Base-by-base conservation (phyloP, 2,329 filamentous ascomycete species). In the Hypoxylon sp. region DNA sequence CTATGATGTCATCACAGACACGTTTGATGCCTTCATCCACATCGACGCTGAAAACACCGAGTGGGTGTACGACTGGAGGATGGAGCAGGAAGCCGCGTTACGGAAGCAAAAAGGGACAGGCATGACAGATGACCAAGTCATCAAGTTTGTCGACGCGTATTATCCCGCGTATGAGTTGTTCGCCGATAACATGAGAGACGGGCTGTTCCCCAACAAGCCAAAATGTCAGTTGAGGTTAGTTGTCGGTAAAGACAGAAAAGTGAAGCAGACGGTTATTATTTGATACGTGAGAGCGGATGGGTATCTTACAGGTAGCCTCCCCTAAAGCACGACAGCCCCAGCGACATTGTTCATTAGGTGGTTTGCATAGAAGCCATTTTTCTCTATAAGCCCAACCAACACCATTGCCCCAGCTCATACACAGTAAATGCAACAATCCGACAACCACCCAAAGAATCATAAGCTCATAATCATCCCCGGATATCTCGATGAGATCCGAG, bases 31-130 rank as follows among this genome's bases (percentile, higher is more conserved):
- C 6, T 81, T 84, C 44, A 73, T 84, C 31, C 81, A 85, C 60
- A 71, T 84, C 55, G 80, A 96, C 64, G 88, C 91, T 4, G 81
- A 88, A 61, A 77, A 94, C 60, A 78, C 83, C 3, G 76, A 78
- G 40, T 92, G 85, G 66, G 92, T 96, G 42, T 96, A 96, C 64
- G 81, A 80, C 55, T 96, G 92, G 92, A 83, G 91, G 9, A 75
- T 86, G 61, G 78, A 96, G 73, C 90, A 96, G 72, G 91, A 96
- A 72, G 80, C 81, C 36, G 81, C 81, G 51, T 76, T 96, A 63
- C 81, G 88, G 16, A 75, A 75, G 5, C 72, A 78, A 15, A 88
- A 81, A 59, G 90, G 89, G 6, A 80, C 78, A 0, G 91, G 90
- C 20, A 96, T 96, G 92, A 88, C 83, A 1, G 86, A 90, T 61